A percentile compares a stretch with the other conserved stretches of the same genome.
Conservation (phyloP, 2,329 filamentous ascomycete genomes). For the Penicillium olsonii region DNA sequence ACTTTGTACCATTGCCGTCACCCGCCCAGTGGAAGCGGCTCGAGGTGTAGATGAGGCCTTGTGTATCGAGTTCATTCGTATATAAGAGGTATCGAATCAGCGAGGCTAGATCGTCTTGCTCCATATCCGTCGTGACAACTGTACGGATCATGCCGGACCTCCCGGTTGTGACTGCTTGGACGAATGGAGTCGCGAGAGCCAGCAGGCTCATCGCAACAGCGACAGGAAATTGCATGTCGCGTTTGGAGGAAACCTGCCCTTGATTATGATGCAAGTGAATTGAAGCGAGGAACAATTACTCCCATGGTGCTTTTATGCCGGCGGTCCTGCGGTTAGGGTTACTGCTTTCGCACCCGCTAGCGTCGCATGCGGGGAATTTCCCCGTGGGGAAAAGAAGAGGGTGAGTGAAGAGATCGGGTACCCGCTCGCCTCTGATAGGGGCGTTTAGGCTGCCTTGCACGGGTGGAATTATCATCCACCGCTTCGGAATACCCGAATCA, state of each 20-base stretch:
- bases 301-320: not conserved
- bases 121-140: constrained; percentile 15
- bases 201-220: not conserved
- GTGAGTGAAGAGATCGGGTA: not conserved
- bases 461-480: not conserved
- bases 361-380: not conserved
- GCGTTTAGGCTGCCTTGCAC: not conserved
- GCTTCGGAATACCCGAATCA: not conserved
- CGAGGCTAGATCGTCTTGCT: constrained; percentile 15
- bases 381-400: not conserved
- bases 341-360: not conserved
- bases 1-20: constrained; percentile 18
- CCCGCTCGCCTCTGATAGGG: not conserved
- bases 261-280: not conserved
- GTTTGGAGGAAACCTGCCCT: not conserved
- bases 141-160: constrained; percentile 9
- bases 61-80: constrained; percentile 22
- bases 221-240: not conserved
- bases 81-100: constrained; percentile 17
- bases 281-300: not conserved
- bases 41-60: constrained; percentile 22
- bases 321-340: not conserved
- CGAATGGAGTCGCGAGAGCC: not conserved
- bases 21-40: constrained; percentile 23
- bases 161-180: not conserved